Percentiles rank a stretch among this genome's conserved stretches.
Evolutionary conservation across 805 yeast genomes (phyloP).

Genomic region (Scheffersomyces lignosus): DNA sequence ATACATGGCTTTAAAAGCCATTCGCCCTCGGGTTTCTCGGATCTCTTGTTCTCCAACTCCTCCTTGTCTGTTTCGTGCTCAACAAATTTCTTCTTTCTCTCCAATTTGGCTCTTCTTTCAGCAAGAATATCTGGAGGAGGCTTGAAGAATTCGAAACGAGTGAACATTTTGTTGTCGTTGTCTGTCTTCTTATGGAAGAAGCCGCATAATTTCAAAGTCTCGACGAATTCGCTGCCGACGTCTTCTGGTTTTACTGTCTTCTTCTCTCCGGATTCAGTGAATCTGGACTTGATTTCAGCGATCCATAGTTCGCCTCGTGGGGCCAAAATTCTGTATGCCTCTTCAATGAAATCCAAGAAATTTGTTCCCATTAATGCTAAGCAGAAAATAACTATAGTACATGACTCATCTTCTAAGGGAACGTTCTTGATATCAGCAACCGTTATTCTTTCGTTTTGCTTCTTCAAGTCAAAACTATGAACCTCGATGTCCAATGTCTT

Average conservation of each 20-base stretch:
- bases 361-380: conserved; percentile 97
- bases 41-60: conserved; percentile 55
- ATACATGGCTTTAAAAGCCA: conserved; percentile 96
- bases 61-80: conserved; percentile 69
- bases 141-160: conserved; percentile 90
- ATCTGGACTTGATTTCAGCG: conserved; percentile 93
- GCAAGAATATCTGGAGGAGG: conserved; percentile 70
- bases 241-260: conserved; percentile 35
- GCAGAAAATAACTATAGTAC: conserved; percentile 89
- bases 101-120: conserved; percentile 60
- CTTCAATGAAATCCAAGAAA: conserved; percentile 85
- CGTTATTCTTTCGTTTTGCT: conserved; percentile 84
- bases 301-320: conserved; percentile 97
- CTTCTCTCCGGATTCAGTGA: conserved; percentile 52
- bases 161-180: conserved; percentile 87
- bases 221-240: conserved; percentile 74
- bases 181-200: conserved; percentile 89
- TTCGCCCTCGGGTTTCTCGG: conserved; percentile 66
- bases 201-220: conserved; percentile 73
- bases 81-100: conserved; percentile 63
- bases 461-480: conserved; percentile 89
- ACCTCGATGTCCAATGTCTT: conserved; percentile 55
- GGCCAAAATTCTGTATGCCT: conserved; percentile 81
- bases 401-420: conserved; percentile 76
- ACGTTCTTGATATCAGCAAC: conserved; percentile 96